These are phyloP conservation scores for Stephania japonica DNA, from an alignment of 164 flowering plant species.

Conservation along the genomic window DNA sequence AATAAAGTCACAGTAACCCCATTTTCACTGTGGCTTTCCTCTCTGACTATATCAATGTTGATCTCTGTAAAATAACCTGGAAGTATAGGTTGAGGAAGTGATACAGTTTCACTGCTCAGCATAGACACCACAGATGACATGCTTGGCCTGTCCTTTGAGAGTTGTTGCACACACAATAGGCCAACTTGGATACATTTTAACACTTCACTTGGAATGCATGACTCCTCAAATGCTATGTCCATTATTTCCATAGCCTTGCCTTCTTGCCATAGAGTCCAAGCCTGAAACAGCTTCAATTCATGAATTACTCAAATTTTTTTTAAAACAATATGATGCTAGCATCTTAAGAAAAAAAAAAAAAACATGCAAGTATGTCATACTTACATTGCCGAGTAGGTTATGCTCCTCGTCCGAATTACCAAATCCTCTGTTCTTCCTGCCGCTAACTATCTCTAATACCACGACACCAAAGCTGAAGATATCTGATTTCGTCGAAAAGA, in stretches of 20 bases:
- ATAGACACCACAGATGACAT: slow-evolving; percentile 4
- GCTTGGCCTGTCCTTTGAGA: not conserved
- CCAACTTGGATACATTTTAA: slow-evolving; percentile 1
- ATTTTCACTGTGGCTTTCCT: not conserved
- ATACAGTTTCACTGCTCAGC: not conserved
- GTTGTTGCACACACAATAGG: slow-evolving; percentile 1
- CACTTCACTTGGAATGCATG: not conserved
- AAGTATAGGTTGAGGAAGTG: not conserved
- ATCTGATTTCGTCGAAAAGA: slow-evolving; percentile 1
- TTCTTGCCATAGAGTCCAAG: slow-evolving; percentile 3
- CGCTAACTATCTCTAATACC: slow-evolving; percentile 5
- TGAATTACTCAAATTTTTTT: not conserved
- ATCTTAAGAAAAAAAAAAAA: not conserved
- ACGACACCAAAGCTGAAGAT: slow-evolving; percentile 5
- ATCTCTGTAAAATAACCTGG: slow-evolving; percentile 3
- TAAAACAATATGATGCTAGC: not conserved
- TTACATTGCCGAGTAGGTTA: slow-evolving; percentile 6
- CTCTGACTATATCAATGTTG: not conserved
- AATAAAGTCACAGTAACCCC: not conserved
- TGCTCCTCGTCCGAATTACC: not conserved
- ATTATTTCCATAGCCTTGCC: not conserved
- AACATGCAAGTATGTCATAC: not conserved
- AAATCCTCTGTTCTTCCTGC: slow-evolving; percentile 5
- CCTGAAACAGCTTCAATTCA: not conserved
- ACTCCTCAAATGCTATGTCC: not conserved